Evolutionary conservation across 31 red algal genomes (phyloP), one percentile per base, ranked within the genome.

Genomic region (Asparagopsis taxiformis): DNA sequence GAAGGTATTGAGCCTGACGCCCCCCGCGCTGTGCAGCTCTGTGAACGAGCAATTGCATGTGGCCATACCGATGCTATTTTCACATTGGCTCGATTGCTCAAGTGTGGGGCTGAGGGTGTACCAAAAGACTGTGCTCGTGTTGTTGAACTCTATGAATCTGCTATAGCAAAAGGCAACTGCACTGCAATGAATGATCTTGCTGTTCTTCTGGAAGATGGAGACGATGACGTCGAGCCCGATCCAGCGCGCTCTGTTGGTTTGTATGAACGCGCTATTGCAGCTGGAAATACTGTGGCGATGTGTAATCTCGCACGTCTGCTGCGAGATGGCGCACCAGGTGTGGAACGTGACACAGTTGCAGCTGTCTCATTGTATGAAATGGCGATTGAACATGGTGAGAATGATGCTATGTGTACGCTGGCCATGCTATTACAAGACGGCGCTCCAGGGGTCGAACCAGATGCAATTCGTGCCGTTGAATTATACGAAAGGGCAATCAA

Each of bases 111-210:
- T 3, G 39, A 64, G 1, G 68, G 68, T 32, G 50, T 84, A 34
- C 7, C 35, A 2, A 84, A 84, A 62, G 60, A 84, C 31, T 31
- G 30, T 15, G 51, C 34, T 9, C 31, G 49, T 13, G 65, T 65
- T 43, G 48, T 84, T 22, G 5, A 31, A 10, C 55, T 84, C 13
- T 73, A 65, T 16, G 68, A 73, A 39, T 39, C 41, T n/a, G 79
- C 79, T 10, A 73, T n/a, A n/a, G n/a, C n/a, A n/a, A n/a, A n/a
- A n/a, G n/a, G n/a, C n/a, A n/a, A n/a, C n/a, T n/a, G n/a, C n/a
- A n/a, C n/a, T 24, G 79, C 79, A 22, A 73, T 84, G 79, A 84
- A 84, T 58, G 68, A 73, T 21, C n/a, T n/a, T n/a, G n/a, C n/a
- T n/a, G n/a, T n/a, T n/a, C n/a, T n/a, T n/a, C n/a, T n/a, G n/a